Evolutionary conservation across 208 protist genomes (phyloP).

Genomic region (Leishmania major): DNA sequence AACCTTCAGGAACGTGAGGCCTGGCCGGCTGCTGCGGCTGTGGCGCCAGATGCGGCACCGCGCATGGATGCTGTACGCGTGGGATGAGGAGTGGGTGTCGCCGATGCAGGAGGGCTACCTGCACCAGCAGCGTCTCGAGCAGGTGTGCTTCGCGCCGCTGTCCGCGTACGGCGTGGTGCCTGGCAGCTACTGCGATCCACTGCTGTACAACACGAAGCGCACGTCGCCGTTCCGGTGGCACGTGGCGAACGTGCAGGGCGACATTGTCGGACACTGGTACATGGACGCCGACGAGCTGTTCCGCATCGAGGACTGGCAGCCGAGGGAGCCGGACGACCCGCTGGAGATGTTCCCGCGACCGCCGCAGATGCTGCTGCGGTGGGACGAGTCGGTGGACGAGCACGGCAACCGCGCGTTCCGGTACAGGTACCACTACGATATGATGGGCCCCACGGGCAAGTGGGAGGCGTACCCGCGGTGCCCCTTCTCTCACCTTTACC

Average conservation of each 20-base stretch:
- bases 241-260: constrained; percentile 73
- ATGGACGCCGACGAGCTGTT: constrained; percentile 90
- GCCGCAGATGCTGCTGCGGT: constrained; percentile 83
- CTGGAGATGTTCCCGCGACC: constrained; percentile 91
- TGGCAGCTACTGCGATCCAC: constrained; percentile 88
- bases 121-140: constrained; percentile 87
- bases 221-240: constrained; percentile 92
- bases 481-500: too few species aligned
- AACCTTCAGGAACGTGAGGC: constrained; percentile 92
- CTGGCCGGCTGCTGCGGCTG: constrained; percentile 72
- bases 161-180: constrained; percentile 91
- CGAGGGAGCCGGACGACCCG: constrained; percentile 87
- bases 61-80: constrained; percentile 80
- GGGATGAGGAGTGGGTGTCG: constrained; percentile 88
- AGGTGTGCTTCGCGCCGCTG: constrained; percentile 88
- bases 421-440: constrained; percentile 91
- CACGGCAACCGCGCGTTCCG: constrained; percentile 91
- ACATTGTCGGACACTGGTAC: constrained; percentile 93
- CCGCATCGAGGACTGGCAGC: constrained; percentile 90
- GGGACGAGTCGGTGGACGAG: constrained; percentile 90
- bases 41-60: constrained; percentile 90
- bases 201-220: constrained; percentile 93
- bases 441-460: too few species aligned
- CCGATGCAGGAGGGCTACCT: constrained; percentile 81
- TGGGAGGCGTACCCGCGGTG: too few species aligned